Conservation (phyloP, 2,329 filamentous ascomycete species). For the Acarospora socialis region DNA sequence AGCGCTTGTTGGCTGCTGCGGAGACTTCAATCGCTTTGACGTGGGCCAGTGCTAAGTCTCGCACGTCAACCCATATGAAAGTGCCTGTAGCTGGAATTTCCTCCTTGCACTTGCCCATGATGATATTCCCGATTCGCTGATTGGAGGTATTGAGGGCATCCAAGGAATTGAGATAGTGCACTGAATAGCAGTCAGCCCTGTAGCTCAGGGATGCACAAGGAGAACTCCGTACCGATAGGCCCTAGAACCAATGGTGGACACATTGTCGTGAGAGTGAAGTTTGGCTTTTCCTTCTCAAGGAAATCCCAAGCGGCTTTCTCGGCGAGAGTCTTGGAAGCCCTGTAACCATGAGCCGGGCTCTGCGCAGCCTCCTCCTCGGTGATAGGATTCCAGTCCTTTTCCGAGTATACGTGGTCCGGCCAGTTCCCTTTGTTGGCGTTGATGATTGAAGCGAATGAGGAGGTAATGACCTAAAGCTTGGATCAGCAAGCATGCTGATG, state of each 20-base stretch:
- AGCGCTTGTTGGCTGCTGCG: constrained; percentile 32
- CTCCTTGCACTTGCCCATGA: constrained; percentile 47
- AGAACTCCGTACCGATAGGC: too few species aligned
- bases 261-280: constrained; percentile 47
- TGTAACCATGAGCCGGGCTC: constrained; percentile 30
- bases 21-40: constrained; percentile 31
- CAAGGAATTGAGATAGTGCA: constrained; percentile 48
- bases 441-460: constrained; percentile 53
- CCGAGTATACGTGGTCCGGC: constrained; percentile 37
- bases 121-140: constrained; percentile 47
- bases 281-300: constrained; percentile 39
- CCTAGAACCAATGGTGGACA: constrained; percentile 45
- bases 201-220: too few species aligned
- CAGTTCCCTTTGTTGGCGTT: constrained; percentile 38
- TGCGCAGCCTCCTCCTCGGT: constrained; percentile 35
- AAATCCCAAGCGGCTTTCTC: constrained; percentile 55
- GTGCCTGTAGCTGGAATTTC: constrained; percentile 43
- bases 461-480: constrained; percentile 40
- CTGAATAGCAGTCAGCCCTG: too few species aligned
- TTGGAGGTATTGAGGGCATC: constrained; percentile 61
- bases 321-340: constrained; percentile 35
- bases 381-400: constrained; percentile 43
- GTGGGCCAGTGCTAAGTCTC: constrained; percentile 35
- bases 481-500: constrained; percentile 20
- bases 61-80: constrained; percentile 43